phyloP scores from a whole-genome alignment of 2,329 filamentous ascomycete genomes.

The Fusarium coicis region DNA sequence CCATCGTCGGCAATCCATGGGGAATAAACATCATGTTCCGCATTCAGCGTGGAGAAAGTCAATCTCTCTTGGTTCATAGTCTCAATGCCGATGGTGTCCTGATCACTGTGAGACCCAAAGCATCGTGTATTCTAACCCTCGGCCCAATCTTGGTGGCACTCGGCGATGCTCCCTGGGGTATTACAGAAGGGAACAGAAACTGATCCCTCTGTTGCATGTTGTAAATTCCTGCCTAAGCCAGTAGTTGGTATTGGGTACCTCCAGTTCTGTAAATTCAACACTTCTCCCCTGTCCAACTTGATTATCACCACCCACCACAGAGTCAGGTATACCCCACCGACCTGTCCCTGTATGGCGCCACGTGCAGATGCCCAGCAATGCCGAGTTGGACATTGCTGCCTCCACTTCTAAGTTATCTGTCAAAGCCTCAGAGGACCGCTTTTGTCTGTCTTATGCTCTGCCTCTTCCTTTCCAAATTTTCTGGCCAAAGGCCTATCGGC shows the following conservation, averaged over 20 bases:
- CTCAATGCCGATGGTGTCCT: slow-evolving; percentile 2
- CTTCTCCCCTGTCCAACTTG: slow-evolving; percentile 29
- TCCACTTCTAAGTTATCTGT: slow-evolving; percentile 19
- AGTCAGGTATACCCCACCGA: slow-evolving; percentile 36
- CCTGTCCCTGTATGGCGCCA: slow-evolving; percentile 44
- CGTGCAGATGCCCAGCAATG: slow-evolving; percentile 40
- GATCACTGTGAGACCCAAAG: slow-evolving; percentile 12
- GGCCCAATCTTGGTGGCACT: background rate
- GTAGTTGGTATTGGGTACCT: background rate
- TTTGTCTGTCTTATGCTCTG: slow-evolving; percentile 13
- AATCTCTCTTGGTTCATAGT: slow-evolving; percentile 8
- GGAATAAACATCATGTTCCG: slow-evolving; percentile 27
- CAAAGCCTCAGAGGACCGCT: slow-evolving; percentile 6
- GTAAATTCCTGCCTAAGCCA: slow-evolving; percentile 31
- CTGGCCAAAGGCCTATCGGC: background rate
- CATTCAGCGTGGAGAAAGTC: slow-evolving; percentile 29
- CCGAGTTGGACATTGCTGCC: slow-evolving; percentile 35
- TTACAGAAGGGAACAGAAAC: background rate
- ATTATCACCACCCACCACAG: slow-evolving; percentile 29
- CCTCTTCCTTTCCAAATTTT: slow-evolving; percentile 15
- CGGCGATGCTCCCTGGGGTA: background rate
- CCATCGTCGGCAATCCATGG: slow-evolving; percentile 10
- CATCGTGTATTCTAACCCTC: slow-evolving; percentile 5
- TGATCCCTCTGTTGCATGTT: slow-evolving; percentile 1
- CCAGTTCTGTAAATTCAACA: slow-evolving; percentile 2